Base-by-base conservation (phyloP, 495 filamentous ascomycete genomes). In the Penicillium subrubescens region DNA sequence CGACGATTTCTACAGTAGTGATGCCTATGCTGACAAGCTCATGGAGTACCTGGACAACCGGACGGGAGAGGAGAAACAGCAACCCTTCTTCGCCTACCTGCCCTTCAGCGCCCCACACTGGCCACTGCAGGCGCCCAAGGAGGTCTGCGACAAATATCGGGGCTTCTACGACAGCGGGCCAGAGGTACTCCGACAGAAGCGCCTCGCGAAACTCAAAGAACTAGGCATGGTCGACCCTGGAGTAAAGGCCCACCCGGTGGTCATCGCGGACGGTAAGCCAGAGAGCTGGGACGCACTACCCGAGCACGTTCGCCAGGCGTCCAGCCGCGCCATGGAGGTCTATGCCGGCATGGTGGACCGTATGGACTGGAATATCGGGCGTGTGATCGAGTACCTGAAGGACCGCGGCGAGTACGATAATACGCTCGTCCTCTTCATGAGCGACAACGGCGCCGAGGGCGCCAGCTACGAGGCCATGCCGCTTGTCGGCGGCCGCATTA, bases 371-470 rank as follows among this genome's bases (percentile, higher is more conserved):
- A 84, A 86, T 57, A 77, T 87, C 35, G 82, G 82, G 1, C 76
- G 78, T 27, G 80, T 86, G 6, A 65, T 83, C n/a, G 54, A 77
- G 5, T 79, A 84, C 57, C 70, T 86, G 17, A 74, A 86, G 55
- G 59, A 71, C 29, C 83, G 73, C 0, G 83, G 78, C 25, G 84
- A 87, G 70, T 75, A 79, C 15, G 82, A 87, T 56, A 84, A 86
- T 59, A 86, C 85, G 0, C 79, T 84, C 56, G 72, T 86, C 21
- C 68, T 80, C 62, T 86, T 86, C 71, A 81, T 87, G 80, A 80
- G 76, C 2, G 82, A 87, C 59, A 86, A 86, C 64, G 83, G 84
- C 5, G 84, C 84, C 0, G 83, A 86, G 61, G 84, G 83, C 72
- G 78, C 75, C 68, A 51, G 72, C 73, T 65, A 69, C 69, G 68